These are phyloP conservation scores for Panicum miliaceum DNA, from an alignment of 176 grass and related monocot genomes.

Conservation along the genomic window DNA sequence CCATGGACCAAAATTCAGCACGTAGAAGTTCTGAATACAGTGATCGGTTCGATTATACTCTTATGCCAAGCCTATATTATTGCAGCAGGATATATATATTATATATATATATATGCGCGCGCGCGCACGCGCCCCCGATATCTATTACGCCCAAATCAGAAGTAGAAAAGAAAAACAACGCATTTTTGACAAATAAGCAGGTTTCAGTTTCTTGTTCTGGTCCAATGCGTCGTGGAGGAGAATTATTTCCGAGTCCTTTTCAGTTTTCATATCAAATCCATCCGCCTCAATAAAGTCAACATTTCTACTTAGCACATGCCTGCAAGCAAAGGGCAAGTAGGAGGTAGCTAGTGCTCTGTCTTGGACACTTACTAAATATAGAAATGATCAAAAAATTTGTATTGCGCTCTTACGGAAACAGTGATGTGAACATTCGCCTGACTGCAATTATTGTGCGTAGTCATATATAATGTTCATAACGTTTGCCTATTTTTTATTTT, in stretches of 20 bases:
- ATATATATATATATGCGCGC: too few relatives aligned
- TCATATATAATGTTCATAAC: background rate
- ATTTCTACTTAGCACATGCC: constrained; percentile 30
- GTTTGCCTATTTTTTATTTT: background rate
- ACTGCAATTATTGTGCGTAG: background rate
- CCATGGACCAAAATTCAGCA: too few relatives aligned
- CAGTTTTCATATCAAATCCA: constrained; percentile 29
- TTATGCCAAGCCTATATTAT: too few relatives aligned
- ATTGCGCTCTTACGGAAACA: background rate
- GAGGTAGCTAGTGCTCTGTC: background rate
- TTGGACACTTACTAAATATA: constrained; percentile 24
- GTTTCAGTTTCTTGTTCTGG: background rate
- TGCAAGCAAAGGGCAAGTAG: constrained; percentile 41
- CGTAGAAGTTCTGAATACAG: background rate
- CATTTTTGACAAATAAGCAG: constrained; percentile 1
- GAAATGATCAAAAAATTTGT: background rate
- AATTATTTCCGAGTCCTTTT: constrained; percentile 5
- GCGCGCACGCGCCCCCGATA: too few relatives aligned
- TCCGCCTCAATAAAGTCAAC: background rate
- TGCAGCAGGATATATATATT: background rate
- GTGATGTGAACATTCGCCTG: background rate
- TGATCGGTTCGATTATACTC: background rate
- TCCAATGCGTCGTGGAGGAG: constrained; percentile 23
- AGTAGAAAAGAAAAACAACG: constrained; percentile 17
- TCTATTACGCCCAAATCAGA: background rate